These are phyloP conservation scores for Santalum album DNA, from an alignment of 164 flowering plant genomes.

Conservation along the genomic window DNA sequence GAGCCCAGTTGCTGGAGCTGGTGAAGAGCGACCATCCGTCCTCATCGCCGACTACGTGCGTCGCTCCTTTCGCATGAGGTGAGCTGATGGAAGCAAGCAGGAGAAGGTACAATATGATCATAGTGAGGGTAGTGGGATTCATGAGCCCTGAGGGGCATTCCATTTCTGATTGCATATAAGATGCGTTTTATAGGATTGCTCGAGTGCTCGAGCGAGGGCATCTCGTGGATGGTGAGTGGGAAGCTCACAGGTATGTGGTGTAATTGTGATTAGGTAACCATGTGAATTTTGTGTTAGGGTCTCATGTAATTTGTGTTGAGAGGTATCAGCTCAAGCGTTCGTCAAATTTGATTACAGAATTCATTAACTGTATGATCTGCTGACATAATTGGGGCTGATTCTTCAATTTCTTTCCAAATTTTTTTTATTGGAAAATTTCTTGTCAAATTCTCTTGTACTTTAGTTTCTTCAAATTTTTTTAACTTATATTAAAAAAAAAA, in stretches of 20 bases:
- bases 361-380: too few relatives aligned
- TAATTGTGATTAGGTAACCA: neutral
- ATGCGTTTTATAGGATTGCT: neutral
- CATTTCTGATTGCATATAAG: neutral
- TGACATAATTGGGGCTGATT: too few relatives aligned
- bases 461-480: too few relatives aligned
- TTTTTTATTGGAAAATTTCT: too few relatives aligned
- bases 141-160: neutral
- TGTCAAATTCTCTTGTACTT: too few relatives aligned
- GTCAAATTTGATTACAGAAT: too few relatives aligned
- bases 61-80: conserved; percentile 1
- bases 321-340: too few relatives aligned
- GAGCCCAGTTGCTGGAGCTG: conserved; percentile 12
- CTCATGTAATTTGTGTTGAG: too few relatives aligned
- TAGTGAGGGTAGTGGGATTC: neutral
- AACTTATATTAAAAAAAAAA: too few relatives aligned
- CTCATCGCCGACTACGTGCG: conserved; percentile 13
- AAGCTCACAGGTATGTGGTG: neutral
- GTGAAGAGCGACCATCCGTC: conserved; percentile 13
- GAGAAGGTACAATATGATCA: conserved; percentile 3
- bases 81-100: conserved; percentile 2
- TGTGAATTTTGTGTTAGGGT: too few relatives aligned
- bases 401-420: too few relatives aligned
- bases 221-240: neutral
- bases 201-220: neutral